A percentile compares a stretch with the other conserved stretches of the same genome.
Evolutionary conservation across 441 rosid species (phyloP).

Genomic region (Croton setiger): DNA sequence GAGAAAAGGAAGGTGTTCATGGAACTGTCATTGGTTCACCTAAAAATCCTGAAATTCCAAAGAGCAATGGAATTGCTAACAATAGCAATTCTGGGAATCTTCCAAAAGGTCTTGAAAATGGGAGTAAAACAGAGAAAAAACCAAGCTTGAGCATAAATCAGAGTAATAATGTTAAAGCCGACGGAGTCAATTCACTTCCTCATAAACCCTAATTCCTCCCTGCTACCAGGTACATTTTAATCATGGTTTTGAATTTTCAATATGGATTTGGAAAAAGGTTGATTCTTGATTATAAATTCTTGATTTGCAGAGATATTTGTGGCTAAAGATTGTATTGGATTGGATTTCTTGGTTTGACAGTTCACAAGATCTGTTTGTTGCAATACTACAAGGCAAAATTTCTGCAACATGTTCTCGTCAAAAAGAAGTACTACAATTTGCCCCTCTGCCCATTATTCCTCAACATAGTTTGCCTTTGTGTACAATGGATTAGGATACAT

Average conservation of each 20-base stretch:
- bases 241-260: neutral
- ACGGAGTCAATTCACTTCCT: neutral
- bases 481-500: neutral
- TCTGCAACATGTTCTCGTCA: neutral
- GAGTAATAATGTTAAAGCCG: neutral
- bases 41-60: neutral
- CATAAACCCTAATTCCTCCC: neutral
- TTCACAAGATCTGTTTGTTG: neutral
- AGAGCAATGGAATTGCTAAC: constrained; percentile 2
- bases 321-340: too few species aligned
- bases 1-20: neutral
- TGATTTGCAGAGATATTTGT: constrained; percentile 4
- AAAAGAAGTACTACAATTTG: neutral
- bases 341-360: neutral
- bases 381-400: constrained; percentile 3
- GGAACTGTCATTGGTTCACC: neutral
- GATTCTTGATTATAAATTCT: neutral
- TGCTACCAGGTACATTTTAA: neutral
- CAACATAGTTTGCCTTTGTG: neutral
- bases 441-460: neutral
- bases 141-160: neutral
- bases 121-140: constrained; percentile 1
- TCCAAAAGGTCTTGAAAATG: constrained; percentile 1
- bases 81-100: neutral
- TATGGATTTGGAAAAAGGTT: neutral